These are phyloP conservation scores for Diversispora eburnea DNA, from an alignment of 192 early-diverging fungal genomes.

Conservation along the genomic window DNA sequence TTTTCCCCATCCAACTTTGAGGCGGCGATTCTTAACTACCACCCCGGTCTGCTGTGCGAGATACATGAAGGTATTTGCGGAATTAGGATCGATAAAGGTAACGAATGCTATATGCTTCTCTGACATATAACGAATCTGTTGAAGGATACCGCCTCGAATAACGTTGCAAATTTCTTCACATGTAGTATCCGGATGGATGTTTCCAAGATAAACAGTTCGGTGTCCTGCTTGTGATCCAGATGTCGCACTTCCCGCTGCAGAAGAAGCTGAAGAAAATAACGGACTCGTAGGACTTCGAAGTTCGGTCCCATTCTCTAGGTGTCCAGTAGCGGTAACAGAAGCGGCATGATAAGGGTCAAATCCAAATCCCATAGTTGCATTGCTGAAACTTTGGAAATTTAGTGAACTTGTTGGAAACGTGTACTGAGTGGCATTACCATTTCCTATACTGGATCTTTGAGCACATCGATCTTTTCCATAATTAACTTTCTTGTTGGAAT, in stretches of 20 bases:
- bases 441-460: slow-evolving; percentile 22
- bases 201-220: slow-evolving; percentile 82
- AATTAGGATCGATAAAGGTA: slow-evolving; percentile 72
- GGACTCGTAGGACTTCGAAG: slow-evolving; percentile 27
- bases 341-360: slow-evolving; percentile 30
- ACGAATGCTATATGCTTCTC: slow-evolving; percentile 83
- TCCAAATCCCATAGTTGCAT: slow-evolving; percentile 29
- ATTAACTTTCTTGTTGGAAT: slow-evolving; percentile 57
- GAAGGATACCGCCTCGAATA: slow-evolving; percentile 81
- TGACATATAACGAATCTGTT: slow-evolving; percentile 69
- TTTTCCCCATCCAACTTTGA: slow-evolving; percentile 84
- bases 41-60: slow-evolving; percentile 57
- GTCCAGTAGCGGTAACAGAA: slow-evolving; percentile 21
- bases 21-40: slow-evolving; percentile 64
- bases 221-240: slow-evolving; percentile 45
- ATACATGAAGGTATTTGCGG: slow-evolving; percentile 63
- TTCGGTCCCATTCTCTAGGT: slow-evolving; percentile 21
- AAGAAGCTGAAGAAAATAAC: slow-evolving; percentile 19
- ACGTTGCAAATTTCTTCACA: slow-evolving; percentile 83
- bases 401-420: slow-evolving; percentile 21
- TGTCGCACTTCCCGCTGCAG: slow-evolving; percentile 22
- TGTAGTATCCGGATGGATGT: slow-evolving; percentile 71
- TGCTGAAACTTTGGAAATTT: slow-evolving; percentile 30
- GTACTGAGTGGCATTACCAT: slow-evolving; percentile 27
- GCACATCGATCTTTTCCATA: slow-evolving; percentile 87